Evolutionary conservation across 129 eudicot species (phyloP).

Genomic region (Tanacetum coccineum): DNA sequence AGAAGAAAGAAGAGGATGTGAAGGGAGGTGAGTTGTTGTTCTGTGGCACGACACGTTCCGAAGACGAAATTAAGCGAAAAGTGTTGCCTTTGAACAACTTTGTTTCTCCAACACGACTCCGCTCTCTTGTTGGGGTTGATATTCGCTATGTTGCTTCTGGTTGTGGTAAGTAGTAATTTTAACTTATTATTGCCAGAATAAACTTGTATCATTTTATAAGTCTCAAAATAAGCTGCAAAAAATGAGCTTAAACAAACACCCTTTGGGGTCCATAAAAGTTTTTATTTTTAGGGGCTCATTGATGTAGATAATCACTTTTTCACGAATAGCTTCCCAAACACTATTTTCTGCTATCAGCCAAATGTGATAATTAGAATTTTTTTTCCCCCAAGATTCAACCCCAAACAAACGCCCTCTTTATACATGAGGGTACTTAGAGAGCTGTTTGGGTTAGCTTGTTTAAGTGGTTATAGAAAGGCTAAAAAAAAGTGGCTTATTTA

Average conservation of each 20-base stretch:
- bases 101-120: slow-evolving; percentile 68
- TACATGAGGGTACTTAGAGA: too few species aligned
- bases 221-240: background rate
- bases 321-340: too few species aligned
- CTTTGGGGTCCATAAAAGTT: too few species aligned
- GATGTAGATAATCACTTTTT: too few species aligned
- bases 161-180: slow-evolving; percentile 47
- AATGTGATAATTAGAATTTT: too few species aligned
- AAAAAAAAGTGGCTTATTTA: too few species aligned
- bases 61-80: background rate
- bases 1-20: background rate
- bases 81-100: slow-evolving; percentile 35
- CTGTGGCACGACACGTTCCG: background rate
- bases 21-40: background rate
- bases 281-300: background rate
- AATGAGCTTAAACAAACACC: too few species aligned
- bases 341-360: too few species aligned
- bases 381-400: too few species aligned
- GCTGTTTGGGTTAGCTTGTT: too few species aligned
- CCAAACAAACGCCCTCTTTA: too few species aligned
- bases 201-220: background rate
- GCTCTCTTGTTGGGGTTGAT: slow-evolving; percentile 80
- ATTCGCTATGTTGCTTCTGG: slow-evolving; percentile 82
- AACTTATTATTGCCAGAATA: background rate
- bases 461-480: too few species aligned